Base-by-base conservation (phyloP, 441 rosid genomes). In the Croton setiger region DNA sequence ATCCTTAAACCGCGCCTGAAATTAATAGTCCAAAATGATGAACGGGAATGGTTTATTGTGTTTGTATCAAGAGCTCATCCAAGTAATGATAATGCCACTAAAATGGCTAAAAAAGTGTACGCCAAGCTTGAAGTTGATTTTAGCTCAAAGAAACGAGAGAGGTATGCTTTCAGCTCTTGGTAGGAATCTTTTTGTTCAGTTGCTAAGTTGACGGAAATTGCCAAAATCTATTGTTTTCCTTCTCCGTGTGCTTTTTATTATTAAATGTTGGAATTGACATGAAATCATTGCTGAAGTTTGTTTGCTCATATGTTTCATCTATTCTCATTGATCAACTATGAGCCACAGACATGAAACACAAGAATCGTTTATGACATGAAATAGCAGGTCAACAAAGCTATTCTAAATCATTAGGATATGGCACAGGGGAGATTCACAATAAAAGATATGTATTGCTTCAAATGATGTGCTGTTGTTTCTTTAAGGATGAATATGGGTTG, bases 61-160 rank as follows among this genome's bases (percentile, higher is more conserved):
- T 96, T 88, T 83, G 98, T 96, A 59, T 91, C 93, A 70, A 88
- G 78, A 83, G 98, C 98, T 72, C 96, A 91, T 79, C 97, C 99
- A 20, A 86, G 81, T 66, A 93, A 91, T 77, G 99, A 96, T 69
- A 88, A 78, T 80, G 97, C 99, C 67, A 81, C 85, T 64, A 96
- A 93, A 80, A 75, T 84, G 90, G 92, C 90, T 18, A 93, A 93
- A 77, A 93, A 85, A 77, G 96, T 96, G 41, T 96, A 88, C 77
- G 89, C 90, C 51, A 96, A 80, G 85, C 81, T 96, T 72, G 98
- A 93, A 87, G 97, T 89, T 81, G 99, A 93, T 13, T 96, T 96
- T 85, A 93, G 88, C 85, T 79, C 98, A 49, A 93, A 86, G 86
- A 96, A 85, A 88, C 86, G 98, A 80, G 99, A 93, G 72, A 91